Base-by-base conservation (phyloP, 129 eudicot genomes). In the Sambucus nigra region DNA sequence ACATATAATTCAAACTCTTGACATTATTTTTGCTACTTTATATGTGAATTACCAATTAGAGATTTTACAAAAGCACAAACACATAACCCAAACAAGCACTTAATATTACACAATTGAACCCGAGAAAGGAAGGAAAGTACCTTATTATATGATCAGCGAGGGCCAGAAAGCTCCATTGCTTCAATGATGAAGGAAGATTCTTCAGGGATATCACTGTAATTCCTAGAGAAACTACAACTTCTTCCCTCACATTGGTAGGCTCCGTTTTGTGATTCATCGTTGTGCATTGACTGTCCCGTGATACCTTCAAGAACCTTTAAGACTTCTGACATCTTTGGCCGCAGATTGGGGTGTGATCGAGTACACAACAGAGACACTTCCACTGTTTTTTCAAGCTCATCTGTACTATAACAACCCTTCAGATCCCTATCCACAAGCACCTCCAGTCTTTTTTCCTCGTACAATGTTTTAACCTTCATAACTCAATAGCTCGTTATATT, bases 81-180 rank as follows among this genome's bases (percentile, higher is more conserved):
- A n/a, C n/a, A n/a, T n/a, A n/a, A n/a, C n/a, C n/a, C n/a, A n/a
- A n/a, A n/a, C n/a, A n/a, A n/a, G n/a, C n/a, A n/a, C n/a, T n/a
- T n/a, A n/a, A n/a, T n/a, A n/a, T n/a, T n/a, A n/a, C n/a, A n/a
- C n/a, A n/a, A n/a, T n/a, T n/a, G n/a, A n/a, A n/a, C n/a, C n/a
- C n/a, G n/a, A n/a, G n/a, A n/a, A n/a, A n/a, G n/a, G n/a, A n/a
- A n/a, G n/a, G n/a, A n/a, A n/a, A n/a, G n/a, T n/a, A n/a, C n/a
- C n/a, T n/a, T n/a, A n/a, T n/a, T n/a, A n/a, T n/a, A n/a, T n/a
- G n/a, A 41, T 68, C 65, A 77, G 59, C 97, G 57, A 14, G 97
- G 97, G 41, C 97, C 97, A 1, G 97, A 89, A 18, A 89, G 83
- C 77, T 87, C 94, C 68, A 87, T 82, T n/a, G 87, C 84, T 64